Evolutionary conservation across 768 basidiomycete species (phyloP).

Genomic region (Boletus tylopilopsis): DNA sequence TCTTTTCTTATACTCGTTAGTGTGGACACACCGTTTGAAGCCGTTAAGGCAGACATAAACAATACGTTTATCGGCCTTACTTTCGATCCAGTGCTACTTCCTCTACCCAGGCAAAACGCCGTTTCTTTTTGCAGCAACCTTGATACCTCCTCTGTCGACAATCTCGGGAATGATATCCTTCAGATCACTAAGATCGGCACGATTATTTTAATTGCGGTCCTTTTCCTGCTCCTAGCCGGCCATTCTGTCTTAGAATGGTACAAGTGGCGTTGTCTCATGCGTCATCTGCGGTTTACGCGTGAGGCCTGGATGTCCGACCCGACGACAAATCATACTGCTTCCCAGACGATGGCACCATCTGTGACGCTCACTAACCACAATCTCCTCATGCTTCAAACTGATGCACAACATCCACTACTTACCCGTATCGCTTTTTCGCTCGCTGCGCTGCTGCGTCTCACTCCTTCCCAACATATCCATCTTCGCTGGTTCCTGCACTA

Average conservation of each 20-base stretch:
- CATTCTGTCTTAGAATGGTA: slow-evolving; percentile 84
- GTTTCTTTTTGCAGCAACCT: slow-evolving; percentile 74
- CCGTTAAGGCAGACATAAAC: slow-evolving; percentile 86
- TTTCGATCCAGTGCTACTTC: slow-evolving; percentile 69
- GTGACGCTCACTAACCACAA: slow-evolving; percentile 71
- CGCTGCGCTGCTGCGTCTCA: slow-evolving; percentile 48
- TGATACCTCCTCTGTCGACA: slow-evolving; percentile 83
- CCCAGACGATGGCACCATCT: slow-evolving; percentile 38
- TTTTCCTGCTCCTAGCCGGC: slow-evolving; percentile 68
- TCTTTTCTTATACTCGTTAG: slow-evolving; percentile 32
- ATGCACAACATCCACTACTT: slow-evolving; percentile 69
- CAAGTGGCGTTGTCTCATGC: slow-evolving; percentile 73
- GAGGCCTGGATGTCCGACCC: slow-evolving; percentile 78
- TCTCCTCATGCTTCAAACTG: slow-evolving; percentile 68
- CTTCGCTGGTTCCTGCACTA: slow-evolving; percentile 89
- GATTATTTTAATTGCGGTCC: slow-evolving; percentile 65
- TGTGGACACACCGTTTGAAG: slow-evolving; percentile 84
- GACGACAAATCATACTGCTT: slow-evolving; percentile 43
- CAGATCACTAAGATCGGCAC: slow-evolving; percentile 77
- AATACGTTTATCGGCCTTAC: slow-evolving; percentile 71
- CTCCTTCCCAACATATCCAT: slow-evolving; percentile 60
- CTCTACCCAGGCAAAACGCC: slow-evolving; percentile 67
- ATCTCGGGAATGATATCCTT: slow-evolving; percentile 76
- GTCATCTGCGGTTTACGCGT: slow-evolving; percentile 64
- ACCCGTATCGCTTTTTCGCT: slow-evolving; percentile 59